Evolutionary conservation across 768 basidiomycete species (phyloP).

Genomic region (Russula ochroleuca): DNA sequence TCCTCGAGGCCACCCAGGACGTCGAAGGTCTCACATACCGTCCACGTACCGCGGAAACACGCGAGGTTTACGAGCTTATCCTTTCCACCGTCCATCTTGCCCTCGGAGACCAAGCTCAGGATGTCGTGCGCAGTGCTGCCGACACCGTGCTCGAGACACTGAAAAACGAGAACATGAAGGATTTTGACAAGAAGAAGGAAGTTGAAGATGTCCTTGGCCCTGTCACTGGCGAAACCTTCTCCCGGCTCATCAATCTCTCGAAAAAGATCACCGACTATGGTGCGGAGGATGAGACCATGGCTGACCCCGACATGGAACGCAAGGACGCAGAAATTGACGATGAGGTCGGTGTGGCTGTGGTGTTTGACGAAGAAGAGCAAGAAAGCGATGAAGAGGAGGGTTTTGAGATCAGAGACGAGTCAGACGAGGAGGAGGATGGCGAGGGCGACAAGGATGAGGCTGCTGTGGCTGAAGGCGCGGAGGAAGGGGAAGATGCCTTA

Average conservation of each 20-base stretch:
- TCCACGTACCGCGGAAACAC: conserved; percentile 89
- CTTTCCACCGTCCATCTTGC: conserved; percentile 74
- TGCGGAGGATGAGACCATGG: conserved; percentile 76
- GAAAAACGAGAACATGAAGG: conserved; percentile 85
- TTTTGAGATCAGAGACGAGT: conserved; percentile 80
- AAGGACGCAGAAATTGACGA: conserved; percentile 91
- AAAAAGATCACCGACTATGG: conserved; percentile 98
- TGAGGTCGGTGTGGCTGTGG: conserved; percentile 94
- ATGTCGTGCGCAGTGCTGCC: conserved; percentile 93
- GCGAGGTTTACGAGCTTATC: conserved; percentile 91
- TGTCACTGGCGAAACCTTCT: conserved; percentile 69
- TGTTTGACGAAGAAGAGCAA: conserved; percentile 96
- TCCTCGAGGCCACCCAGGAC: conserved; percentile 90
- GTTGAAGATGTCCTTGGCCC: conserved; percentile 73
- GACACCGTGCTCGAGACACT: conserved; percentile 84
- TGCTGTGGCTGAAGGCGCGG: conserved; percentile 47
- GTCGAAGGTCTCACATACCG: conserved; percentile 91
- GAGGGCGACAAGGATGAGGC: conserved; percentile 44
- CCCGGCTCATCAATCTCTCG: conserved; percentile 73
- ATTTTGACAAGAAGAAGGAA: conserved; percentile 97
- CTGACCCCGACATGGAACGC: conserved; percentile 73
- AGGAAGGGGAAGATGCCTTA: conserved; percentile 60
- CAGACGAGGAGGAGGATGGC: conserved; percentile 67
- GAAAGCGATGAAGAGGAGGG: conserved; percentile 89
- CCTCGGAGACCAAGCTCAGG: conserved; percentile 93